Evolutionary conservation across 768 basidiomycete genomes (phyloP).

Genomic region (Cytidiella melzeri): DNA sequence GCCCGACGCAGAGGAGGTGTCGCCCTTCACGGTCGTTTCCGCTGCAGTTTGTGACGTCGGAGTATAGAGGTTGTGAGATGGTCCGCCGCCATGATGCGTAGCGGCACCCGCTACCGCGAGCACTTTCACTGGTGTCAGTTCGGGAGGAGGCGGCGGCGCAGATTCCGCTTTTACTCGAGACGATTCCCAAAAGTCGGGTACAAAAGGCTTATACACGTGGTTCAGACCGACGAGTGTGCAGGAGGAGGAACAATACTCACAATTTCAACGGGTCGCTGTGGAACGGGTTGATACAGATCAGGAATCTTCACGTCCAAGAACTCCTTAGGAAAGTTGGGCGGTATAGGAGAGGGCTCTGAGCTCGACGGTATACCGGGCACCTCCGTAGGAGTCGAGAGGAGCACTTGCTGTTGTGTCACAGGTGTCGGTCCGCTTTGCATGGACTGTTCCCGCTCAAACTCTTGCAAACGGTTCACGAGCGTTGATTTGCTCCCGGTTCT

Average conservation of each 20-base stretch:
- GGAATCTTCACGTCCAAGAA: constrained; percentile 53
- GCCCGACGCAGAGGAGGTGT: constrained; percentile 18
- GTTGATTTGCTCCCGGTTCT: constrained; percentile 58
- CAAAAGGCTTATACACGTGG: constrained; percentile 41
- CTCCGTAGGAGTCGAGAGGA: constrained; percentile 24
- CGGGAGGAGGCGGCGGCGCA: constrained; percentile 19
- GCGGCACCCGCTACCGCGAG: constrained; percentile 42
- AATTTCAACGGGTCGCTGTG: constrained; percentile 45
- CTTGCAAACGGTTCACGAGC: constrained; percentile 47
- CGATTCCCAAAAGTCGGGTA: constrained; percentile 55
- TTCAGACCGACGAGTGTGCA: constrained; percentile 6
- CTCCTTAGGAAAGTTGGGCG: constrained; percentile 19
- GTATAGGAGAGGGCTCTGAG: constrained; percentile 21
- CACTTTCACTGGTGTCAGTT: constrained; percentile 38
- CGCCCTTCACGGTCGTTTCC: constrained; percentile 14
- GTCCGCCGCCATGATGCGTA: constrained; percentile 43
- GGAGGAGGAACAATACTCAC: constrained; percentile 35
- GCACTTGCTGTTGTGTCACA: constrained; percentile 18
- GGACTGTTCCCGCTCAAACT: constrained; percentile 36
- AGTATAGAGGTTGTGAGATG: constrained; percentile 35
- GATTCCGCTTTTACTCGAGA: constrained; percentile 30
- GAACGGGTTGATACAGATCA: constrained; percentile 39
- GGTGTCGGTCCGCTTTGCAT: constrained; percentile 3
- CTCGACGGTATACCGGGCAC: constrained; percentile 40
- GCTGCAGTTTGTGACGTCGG: constrained; percentile 14